These are phyloP conservation scores for Babesia ovis DNA, from an alignment of 169 alveolate genomes.

Conservation along the genomic window DNA sequence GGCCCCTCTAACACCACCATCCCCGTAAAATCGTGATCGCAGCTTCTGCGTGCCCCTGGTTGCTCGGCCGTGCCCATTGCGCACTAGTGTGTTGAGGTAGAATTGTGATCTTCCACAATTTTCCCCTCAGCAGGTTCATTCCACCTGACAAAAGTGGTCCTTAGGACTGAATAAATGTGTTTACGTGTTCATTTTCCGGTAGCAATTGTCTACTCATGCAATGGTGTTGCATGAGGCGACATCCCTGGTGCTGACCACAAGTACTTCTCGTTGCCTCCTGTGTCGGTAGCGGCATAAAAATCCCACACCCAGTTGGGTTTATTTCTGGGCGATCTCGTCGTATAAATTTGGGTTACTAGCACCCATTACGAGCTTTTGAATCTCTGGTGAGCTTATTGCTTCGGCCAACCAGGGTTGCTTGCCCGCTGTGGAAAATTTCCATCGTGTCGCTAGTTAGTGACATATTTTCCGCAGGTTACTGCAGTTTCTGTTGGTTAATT, in stretches of 20 bases:
- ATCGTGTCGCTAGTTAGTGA: not conserved
- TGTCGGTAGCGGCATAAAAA: not conserved
- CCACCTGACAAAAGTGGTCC: too few relatives aligned
- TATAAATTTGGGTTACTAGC: not conserved
- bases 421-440: constrained; percentile 14
- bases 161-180: too few relatives aligned
- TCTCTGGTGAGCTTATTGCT: constrained; percentile 13
- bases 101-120: too few relatives aligned
- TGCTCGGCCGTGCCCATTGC: too few relatives aligned
- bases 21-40: too few relatives aligned
- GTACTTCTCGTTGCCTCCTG: constrained; percentile 7
- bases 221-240: constrained; percentile 35
- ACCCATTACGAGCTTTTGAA: not conserved
- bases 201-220: constrained; percentile 18
- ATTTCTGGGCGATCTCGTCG: not conserved
- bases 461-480: not conserved
- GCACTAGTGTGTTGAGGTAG: too few relatives aligned
- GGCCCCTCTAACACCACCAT: too few relatives aligned
- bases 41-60: too few relatives aligned
- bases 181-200: too few relatives aligned
- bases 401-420: not conserved
- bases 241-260: constrained; percentile 23
- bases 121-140: too few relatives aligned
- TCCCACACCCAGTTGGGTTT: not conserved
- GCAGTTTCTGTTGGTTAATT: not conserved